These are phyloP conservation scores for Triangularia setosa DNA, from an alignment of 2,329 filamentous ascomycete genomes.

Conservation along the genomic window DNA sequence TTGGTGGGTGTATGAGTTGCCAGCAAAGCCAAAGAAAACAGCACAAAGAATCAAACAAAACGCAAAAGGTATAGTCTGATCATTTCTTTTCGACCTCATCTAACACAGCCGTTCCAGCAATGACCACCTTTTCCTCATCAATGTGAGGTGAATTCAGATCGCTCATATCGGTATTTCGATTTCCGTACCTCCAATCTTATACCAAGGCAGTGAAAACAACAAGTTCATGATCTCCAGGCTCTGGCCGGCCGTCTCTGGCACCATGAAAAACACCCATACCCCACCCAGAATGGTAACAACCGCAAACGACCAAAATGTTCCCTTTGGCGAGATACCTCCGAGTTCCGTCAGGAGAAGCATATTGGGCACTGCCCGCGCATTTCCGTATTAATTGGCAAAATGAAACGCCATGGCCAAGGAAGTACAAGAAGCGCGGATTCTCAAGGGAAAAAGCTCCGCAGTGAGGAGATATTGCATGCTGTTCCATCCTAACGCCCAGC, in stretches of 20 bases:
- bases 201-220: slow-evolving; percentile 70
- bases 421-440: slow-evolving; percentile 67
- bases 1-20: neutral
- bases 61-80: neutral
- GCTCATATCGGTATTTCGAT: slow-evolving; percentile 46
- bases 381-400: slow-evolving; percentile 76
- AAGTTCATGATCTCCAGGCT: slow-evolving; percentile 66
- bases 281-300: slow-evolving; percentile 65
- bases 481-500: slow-evolving; percentile 72
- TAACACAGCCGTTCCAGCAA: neutral
- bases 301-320: slow-evolving; percentile 75
- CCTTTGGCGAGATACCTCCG: slow-evolving; percentile 53
- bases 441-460: slow-evolving; percentile 71
- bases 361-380: slow-evolving; percentile 67
- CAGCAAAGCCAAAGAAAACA: neutral
- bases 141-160: slow-evolving; percentile 32
- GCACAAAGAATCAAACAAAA: neutral
- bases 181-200: slow-evolving; percentile 60
- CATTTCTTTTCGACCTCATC: neutral
- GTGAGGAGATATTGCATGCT: slow-evolving; percentile 75
- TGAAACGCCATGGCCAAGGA: slow-evolving; percentile 74
- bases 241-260: slow-evolving; percentile 69
- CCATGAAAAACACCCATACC: slow-evolving; percentile 66
- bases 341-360: slow-evolving; percentile 56
- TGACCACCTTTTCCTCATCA: slow-evolving; percentile 1